Percentiles rank a stretch among this genome's conserved stretches.
Evolutionary conservation across 352 stramenopile genomes (phyloP).

Genomic region (Pythium scleroteichum): DNA sequence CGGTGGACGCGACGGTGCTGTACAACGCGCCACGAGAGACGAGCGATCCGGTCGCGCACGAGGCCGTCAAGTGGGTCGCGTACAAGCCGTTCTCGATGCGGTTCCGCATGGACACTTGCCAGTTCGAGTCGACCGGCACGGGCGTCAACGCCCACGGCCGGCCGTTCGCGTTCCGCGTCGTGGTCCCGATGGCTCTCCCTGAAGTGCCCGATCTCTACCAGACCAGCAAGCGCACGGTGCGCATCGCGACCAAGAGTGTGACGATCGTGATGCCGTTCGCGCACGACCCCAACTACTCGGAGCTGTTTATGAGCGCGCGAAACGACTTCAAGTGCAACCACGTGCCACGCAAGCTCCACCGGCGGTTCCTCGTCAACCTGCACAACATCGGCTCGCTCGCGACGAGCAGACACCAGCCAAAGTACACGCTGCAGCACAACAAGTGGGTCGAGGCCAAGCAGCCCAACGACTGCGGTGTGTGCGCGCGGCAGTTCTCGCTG

Average conservation of each 20-base stretch:
- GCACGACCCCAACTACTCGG: background rate
- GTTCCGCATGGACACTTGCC: slow-evolving; percentile 13
- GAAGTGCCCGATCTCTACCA: slow-evolving; percentile 10
- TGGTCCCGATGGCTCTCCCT: slow-evolving; percentile 1
- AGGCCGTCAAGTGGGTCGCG: slow-evolving; percentile 14
- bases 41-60: background rate
- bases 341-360: slow-evolving; percentile 11
- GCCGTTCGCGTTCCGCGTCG: slow-evolving; percentile 9
- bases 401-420: background rate
- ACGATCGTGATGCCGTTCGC: slow-evolving; percentile 13
- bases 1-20: slow-evolving; percentile 5
- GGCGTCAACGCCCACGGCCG: slow-evolving; percentile 3
- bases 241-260: slow-evolving; percentile 6
- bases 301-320: slow-evolving; percentile 13
- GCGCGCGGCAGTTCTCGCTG: slow-evolving; percentile 3
- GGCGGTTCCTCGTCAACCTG: slow-evolving; percentile 5
- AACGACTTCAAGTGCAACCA: slow-evolving; percentile 19
- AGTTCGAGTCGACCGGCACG: slow-evolving; percentile 13
- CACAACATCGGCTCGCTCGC: slow-evolving; percentile 6
- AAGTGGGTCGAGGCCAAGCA: background rate
- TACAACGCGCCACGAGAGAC: background rate
- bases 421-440: background rate
- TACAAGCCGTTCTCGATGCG: slow-evolving; percentile 16
- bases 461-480: slow-evolving; percentile 6
- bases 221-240: slow-evolving; percentile 11